Base-by-base conservation (phyloP, 2,329 filamentous ascomycete genomes). In the Metarhizium sp. region DNA sequence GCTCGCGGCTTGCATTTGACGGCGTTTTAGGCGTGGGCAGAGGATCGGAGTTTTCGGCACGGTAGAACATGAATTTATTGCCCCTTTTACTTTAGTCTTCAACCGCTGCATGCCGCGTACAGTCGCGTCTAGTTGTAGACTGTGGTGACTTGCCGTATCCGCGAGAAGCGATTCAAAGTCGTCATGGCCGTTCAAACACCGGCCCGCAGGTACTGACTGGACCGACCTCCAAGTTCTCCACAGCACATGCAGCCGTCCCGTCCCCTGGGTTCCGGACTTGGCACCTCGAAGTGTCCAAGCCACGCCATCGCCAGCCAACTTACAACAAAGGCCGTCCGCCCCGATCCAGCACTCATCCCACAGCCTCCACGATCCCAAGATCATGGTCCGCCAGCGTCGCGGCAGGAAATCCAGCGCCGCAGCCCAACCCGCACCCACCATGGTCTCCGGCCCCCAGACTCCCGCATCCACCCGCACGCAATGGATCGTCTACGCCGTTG, bases 401-500 rank as follows among this genome's bases (percentile, higher is more conserved):
- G 36, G 10, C 56, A 38, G 42, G 50, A 46, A 50, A 36, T n/a
- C 46, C 47, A 16, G 11, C 54, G 29, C 13, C 8, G 5, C 51
- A 56, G n/a, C 38, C 47, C 16, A 14, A 53, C 20, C 13, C 8
- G 4, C 51, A 55, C 14, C 38, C 56, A 14, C 14, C 59, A 40
- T 38, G 56, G 52, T 34, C 51, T 25, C 50, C 53, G 29, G 62
- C 59, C 59, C 51, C 58, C 11, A 51, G 47, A 32, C 42, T 16
- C 42, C 49, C 6, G 54, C 49, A 53, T 29, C 64, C 60, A 32
- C 60, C 30, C 65, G 64, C 13, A 61, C 66, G 34, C 77, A 79
- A 60, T 87, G 84, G 84, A 78, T 92, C 59, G 72, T 85, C 52
- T 79, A 87, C 59, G 87, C 89, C 46, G 68, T 92, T 46, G 82